Evolutionary conservation across 2,329 filamentous ascomycete species (phyloP).

Genomic region (Exophiala sp.): DNA sequence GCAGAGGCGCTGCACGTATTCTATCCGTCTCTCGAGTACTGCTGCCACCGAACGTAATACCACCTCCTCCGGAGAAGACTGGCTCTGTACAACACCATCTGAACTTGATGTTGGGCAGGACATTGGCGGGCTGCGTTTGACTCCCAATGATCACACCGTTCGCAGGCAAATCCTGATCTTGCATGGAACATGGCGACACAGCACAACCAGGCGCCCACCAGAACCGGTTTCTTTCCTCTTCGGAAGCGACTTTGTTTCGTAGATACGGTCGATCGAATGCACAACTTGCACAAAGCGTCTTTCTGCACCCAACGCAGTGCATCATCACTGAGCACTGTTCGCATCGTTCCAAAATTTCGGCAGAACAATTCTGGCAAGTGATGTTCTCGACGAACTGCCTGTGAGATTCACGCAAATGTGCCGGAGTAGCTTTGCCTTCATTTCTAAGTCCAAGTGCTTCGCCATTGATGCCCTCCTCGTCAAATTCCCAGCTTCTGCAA

Average conservation of each 20-base stretch:
- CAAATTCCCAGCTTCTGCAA: slow-evolving; percentile 53
- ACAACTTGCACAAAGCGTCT: slow-evolving; percentile 58
- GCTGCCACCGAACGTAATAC: slow-evolving; percentile 53
- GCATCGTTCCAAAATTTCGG: slow-evolving; percentile 54
- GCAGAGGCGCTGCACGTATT: slow-evolving; percentile 55
- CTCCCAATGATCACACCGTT: slow-evolving; percentile 21
- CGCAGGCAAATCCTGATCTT: slow-evolving; percentile 39
- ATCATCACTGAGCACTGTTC: slow-evolving; percentile 60
- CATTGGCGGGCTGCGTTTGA: slow-evolving; percentile 33
- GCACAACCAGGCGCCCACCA: slow-evolving; percentile 59
- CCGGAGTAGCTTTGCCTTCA: slow-evolving; percentile 52
- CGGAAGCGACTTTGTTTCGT: slow-evolving; percentile 35
- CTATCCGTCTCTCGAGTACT: slow-evolving; percentile 53
- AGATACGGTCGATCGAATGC: slow-evolving; percentile 54
- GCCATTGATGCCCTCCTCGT: slow-evolving; percentile 53
- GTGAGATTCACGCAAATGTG: slow-evolving; percentile 54
- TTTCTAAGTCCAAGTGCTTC: slow-evolving; percentile 52
- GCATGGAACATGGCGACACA: slow-evolving; percentile 57
- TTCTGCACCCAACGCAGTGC: slow-evolving; percentile 60
- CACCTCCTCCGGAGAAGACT: slow-evolving; percentile 58
- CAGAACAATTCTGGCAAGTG: slow-evolving; percentile 53
- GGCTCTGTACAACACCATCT: slow-evolving; percentile 60
- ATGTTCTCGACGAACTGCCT: slow-evolving; percentile 51
- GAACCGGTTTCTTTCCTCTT: slow-evolving; percentile 37
- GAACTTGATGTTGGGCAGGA: slow-evolving; percentile 52